Conservation (phyloP, 202 grass and related monocot species). For the Dendrocalamus latiflorus region DNA sequence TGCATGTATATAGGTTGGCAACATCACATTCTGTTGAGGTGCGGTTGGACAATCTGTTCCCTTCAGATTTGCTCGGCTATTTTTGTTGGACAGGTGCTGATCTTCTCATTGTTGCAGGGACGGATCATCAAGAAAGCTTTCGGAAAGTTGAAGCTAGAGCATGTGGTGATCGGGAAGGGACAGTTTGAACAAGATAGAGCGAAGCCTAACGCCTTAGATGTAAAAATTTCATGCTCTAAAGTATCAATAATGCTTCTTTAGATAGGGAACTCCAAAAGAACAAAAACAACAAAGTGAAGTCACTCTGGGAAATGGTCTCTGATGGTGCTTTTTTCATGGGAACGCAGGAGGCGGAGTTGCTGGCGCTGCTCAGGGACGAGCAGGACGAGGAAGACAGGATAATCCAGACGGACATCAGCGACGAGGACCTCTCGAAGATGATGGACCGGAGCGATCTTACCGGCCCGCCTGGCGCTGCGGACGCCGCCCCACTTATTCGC, state of each 20-base stretch:
- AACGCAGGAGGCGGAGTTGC: constrained; percentile 62
- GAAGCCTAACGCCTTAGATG: constrained; percentile 64
- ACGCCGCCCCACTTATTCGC: constrained; percentile 23
- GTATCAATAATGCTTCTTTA: background rate
- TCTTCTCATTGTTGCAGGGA: constrained; percentile 45
- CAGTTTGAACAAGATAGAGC: constrained; percentile 77
- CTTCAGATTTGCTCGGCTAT: background rate
- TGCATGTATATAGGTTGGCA: constrained; percentile 88
- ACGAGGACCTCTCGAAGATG: constrained; percentile 61
- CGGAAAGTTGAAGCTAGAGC: constrained; percentile 81
- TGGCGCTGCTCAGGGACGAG: constrained; percentile 76
- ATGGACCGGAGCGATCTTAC: constrained; percentile 67
- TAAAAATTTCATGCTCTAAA: background rate
- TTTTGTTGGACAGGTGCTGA: background rate
- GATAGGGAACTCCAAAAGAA: background rate
- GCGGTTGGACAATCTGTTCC: background rate
- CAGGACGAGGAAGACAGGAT: constrained; percentile 68
- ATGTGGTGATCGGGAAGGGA: constrained; percentile 91
- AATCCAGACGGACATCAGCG: too few species aligned
- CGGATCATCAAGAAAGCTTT: constrained; percentile 92
- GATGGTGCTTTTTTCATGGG: background rate
- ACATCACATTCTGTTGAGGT: constrained; percentile 94
- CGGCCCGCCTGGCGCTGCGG: background rate
- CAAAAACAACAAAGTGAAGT: too few species aligned
- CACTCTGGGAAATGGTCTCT: background rate